phyloP scores from a whole-genome alignment of 257 asterid genomes.

The Rhazya stricta region DNA sequence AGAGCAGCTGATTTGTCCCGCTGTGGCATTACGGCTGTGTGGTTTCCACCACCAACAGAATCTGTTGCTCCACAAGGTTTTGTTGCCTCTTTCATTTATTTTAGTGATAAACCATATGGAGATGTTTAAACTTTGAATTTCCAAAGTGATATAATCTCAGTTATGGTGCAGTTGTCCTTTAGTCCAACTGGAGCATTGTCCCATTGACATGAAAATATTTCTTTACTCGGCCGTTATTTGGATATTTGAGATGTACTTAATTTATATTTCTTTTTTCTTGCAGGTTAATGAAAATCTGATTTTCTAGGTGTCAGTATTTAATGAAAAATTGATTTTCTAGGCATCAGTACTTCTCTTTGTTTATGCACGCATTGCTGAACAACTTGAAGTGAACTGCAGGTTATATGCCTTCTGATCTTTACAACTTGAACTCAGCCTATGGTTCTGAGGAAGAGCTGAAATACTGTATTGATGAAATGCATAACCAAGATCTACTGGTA shows the following conservation, averaged over 20 bases:
- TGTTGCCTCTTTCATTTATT: background rate
- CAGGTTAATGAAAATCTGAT: background rate
- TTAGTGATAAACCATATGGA: background rate
- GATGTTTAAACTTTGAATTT: background rate
- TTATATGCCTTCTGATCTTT: constrained; percentile 47
- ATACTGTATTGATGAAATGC: constrained; percentile 35
- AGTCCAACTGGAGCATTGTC: background rate
- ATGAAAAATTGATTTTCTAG: background rate
- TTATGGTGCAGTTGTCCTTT: background rate
- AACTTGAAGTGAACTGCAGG: constrained; percentile 22
- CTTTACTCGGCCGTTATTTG: background rate
- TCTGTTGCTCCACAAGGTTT: constrained; percentile 47
- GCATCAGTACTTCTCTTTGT: background rate
- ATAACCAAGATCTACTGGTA: constrained; percentile 37
- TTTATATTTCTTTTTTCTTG: background rate
- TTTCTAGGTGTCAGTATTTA: background rate
- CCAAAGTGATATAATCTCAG: background rate
- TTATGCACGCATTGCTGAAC: constrained; percentile 9
- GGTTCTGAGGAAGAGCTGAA: constrained; percentile 37
- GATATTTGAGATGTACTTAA: background rate
- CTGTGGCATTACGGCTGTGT: constrained; percentile 39
- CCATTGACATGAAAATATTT: background rate
- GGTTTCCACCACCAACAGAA: constrained; percentile 47
- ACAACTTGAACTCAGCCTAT: constrained; percentile 41
- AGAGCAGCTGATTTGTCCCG: constrained; percentile 43